phyloP scores from a whole-genome alignment of 2,329 filamentous ascomycete species.

The Calycina marina region DNA sequence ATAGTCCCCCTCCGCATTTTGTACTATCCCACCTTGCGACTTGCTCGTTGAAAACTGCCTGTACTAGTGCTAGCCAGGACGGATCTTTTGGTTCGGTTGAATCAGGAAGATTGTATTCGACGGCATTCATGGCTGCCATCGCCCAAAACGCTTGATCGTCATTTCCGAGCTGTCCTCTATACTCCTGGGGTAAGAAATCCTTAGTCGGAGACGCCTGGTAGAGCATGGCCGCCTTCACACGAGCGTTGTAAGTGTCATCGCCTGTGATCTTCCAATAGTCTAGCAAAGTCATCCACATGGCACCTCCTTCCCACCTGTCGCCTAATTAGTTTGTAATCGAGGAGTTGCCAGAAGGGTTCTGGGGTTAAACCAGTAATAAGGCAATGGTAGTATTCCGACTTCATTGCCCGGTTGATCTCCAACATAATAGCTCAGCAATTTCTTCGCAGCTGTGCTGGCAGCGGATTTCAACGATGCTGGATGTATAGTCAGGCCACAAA shows the following conservation, averaged over 20 bases:
- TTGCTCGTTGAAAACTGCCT: constrained; percentile 70
- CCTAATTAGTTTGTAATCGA: constrained; percentile 6
- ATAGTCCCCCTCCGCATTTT: constrained; percentile 55
- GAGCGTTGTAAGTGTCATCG: constrained; percentile 41
- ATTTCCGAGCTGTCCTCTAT: constrained; percentile 44
- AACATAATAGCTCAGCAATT: constrained; percentile 36
- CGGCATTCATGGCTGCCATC: constrained; percentile 52
- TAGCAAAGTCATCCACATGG: constrained; percentile 52
- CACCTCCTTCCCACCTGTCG: constrained; percentile 20
- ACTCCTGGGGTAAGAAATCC: constrained; percentile 63
- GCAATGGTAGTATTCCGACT: constrained; percentile 30
- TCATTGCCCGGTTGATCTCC: constrained; percentile 28
- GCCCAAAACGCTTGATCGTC: constrained; percentile 52
- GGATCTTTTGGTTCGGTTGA: constrained; percentile 35
- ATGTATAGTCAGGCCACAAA: not conserved
- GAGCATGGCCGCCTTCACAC: constrained; percentile 49
- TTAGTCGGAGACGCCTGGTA: constrained; percentile 56
- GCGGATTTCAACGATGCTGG: constrained; percentile 19
- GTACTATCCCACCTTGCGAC: constrained; percentile 53
- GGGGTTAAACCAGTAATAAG: constrained; percentile 16
- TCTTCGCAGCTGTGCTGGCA: constrained; percentile 25
- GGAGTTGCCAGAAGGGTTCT: no score
- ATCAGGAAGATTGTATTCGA: constrained; percentile 47
- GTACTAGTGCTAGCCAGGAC: constrained; percentile 54
- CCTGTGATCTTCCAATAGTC: constrained; percentile 76